phyloP scores from a whole-genome alignment of 2,329 filamentous ascomycete genomes.

The Monosporascus sp. region DNA sequence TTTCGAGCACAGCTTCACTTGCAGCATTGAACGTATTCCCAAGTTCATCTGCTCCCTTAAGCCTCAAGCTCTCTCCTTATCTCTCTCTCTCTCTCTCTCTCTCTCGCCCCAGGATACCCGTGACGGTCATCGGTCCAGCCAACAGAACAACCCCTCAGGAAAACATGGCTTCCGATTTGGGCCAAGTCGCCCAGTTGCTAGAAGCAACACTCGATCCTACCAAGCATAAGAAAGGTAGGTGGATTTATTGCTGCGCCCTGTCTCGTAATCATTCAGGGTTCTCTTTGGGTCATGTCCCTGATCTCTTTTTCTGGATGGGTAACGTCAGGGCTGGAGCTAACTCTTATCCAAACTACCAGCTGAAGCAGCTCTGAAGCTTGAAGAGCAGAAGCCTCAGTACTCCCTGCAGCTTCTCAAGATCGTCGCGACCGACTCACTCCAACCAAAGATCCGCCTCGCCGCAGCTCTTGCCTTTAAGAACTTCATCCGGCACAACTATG shows the following conservation, averaged over 20 bases:
- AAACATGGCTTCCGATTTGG: slow-evolving; percentile 54
- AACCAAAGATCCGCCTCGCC: slow-evolving; percentile 75
- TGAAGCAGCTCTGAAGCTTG: slow-evolving; percentile 71
- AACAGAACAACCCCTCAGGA: not conserved
- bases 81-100: not conserved
- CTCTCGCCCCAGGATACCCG: not conserved
- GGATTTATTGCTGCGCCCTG: slow-evolving; percentile 4
- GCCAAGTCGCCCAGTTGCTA: slow-evolving; percentile 72
- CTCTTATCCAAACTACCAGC: slow-evolving; percentile 48
- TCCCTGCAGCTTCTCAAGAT: slow-evolving; percentile 86
- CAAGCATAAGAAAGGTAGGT: slow-evolving; percentile 82
- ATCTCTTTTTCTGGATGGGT: no score
- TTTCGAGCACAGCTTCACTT: not conserved
- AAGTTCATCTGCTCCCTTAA: no score
- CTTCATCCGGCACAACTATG: slow-evolving; percentile 91
- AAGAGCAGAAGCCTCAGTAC: slow-evolving; percentile 82
- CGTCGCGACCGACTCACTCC: slow-evolving; percentile 69
- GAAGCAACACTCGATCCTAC: slow-evolving; percentile 84
- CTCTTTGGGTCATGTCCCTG: no score
- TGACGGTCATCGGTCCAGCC: not conserved
- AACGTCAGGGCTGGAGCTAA: not conserved
- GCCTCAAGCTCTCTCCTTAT: no score
- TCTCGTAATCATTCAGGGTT: no score
- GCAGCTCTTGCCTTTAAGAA: slow-evolving; percentile 97
- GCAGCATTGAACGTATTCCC: no score